Base-by-base conservation (phyloP, 2,329 filamentous ascomycete genomes). In the Reticulascus tulasneorum region DNA sequence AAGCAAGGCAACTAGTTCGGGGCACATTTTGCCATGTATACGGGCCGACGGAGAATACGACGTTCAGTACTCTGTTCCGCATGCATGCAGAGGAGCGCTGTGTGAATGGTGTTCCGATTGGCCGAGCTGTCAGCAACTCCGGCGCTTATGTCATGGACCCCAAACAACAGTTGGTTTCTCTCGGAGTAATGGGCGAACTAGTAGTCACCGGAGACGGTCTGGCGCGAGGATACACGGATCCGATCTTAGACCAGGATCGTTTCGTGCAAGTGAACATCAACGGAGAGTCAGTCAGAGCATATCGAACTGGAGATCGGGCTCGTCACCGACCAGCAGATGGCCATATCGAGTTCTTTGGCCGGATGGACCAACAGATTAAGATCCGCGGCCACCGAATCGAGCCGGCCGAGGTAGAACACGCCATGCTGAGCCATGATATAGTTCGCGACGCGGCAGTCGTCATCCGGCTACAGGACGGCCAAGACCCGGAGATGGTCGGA, bases 241-340 rank as follows among this genome's bases (percentile, higher is more conserved):
- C 40, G 3, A 9, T 19, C 6, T 33, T 22, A 2, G 23, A 49
- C 17, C n/a, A 7, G 1, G 29, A 40, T 6, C 44, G 44, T 2
- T 53, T 53, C 18, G 26, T 51, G 7, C 13, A 28, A 2, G 18
- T 47, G 9, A 13, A 26, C 2, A 36, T 51, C 3, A 29, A 22
- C 12, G 12, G 5, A 9, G 9, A 33, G 10, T 2, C 2, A 2
- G 23, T 45, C 3, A 19, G 38, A 8, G 52, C 48, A 1, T 56
- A 56, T 22, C 37, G 47, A 3, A 58, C 54, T 0, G 54, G 54
- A 2, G 55, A 58, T n/a, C n/a, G n/a, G n/a, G n/a, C n/a, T n/a
- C n/a, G n/a, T n/a, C n/a, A n/a, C n/a, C n/a, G n/a, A n/a, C n/a
- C n/a, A n/a, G 13, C 12, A 1, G 51, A 55, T 31, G 46, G 47